These are phyloP conservation scores for Sarocladium brachiariae DNA, from an alignment of 2,329 filamentous ascomycete species.

Conservation along the genomic window DNA sequence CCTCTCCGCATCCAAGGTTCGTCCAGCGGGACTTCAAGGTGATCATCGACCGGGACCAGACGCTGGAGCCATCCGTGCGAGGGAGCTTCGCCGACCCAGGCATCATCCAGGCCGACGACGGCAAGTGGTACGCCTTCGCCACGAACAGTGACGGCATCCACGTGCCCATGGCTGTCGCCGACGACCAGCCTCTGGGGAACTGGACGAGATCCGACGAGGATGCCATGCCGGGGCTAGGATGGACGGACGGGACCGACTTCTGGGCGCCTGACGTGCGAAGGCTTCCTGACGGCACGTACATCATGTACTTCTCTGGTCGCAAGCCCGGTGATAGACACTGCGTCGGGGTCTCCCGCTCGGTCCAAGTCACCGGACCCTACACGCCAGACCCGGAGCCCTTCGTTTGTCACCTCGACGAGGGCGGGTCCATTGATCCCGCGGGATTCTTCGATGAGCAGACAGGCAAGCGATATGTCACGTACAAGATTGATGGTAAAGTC, in stretches of 20 bases:
- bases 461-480: slow-evolving; percentile 51
- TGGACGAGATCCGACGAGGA: slow-evolving; percentile 44
- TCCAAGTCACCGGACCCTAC: slow-evolving; percentile 45
- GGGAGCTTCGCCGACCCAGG: slow-evolving; percentile 49
- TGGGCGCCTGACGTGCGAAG: slow-evolving; percentile 57
- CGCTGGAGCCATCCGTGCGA: slow-evolving; percentile 1
- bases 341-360: slow-evolving; percentile 48
- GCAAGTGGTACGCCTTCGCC: slow-evolving; percentile 51
- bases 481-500: slow-evolving; percentile 59
- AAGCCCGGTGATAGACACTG: slow-evolving; percentile 42
- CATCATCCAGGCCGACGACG: slow-evolving; percentile 39
- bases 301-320: slow-evolving; percentile 54
- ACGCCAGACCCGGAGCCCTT: slow-evolving; percentile 38
- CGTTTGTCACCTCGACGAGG: slow-evolving; percentile 43
- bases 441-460: slow-evolving; percentile 48
- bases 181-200: slow-evolving; percentile 39
- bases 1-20: neutral
- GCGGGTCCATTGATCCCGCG: slow-evolving; percentile 57
- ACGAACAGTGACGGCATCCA: slow-evolving; percentile 43
- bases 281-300: slow-evolving; percentile 43
- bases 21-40: neutral
- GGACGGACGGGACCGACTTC: slow-evolving; percentile 46
- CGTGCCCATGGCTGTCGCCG: slow-evolving; percentile 42
- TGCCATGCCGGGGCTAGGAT: slow-evolving; percentile 45
- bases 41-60: neutral